Base-by-base conservation (phyloP, 2,329 filamentous ascomycete species). In the Aspergillus felis region DNA sequence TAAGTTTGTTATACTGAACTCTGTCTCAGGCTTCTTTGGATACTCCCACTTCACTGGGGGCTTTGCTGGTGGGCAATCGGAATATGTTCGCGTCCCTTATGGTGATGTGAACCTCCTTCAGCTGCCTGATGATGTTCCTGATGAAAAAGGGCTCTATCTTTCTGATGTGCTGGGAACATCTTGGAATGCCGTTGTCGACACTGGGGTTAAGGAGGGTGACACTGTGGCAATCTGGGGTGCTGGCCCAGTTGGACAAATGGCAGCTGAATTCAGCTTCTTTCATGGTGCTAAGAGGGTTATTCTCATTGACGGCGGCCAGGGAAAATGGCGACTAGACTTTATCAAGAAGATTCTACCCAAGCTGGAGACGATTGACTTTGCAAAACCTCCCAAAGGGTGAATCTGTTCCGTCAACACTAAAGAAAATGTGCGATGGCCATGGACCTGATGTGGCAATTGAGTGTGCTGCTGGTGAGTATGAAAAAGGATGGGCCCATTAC, bases 191-290 rank as follows among this genome's bases (percentile, higher is more conserved):
- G 90, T 95, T 41, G 87, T 92, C 46, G 91, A 95, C 68, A 95
- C 91, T 0, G 88, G 85, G 1, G 88, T 96, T n/a, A 87, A 90
- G 61, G 79, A 87, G 29, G 85, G 83, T 10, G 91, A 95, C 65
- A 79, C 86, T 2, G 91, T 96, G 1, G 91, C 90, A 35, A 86
- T 95, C 59, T 96, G 90, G 84, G 91, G 91, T n/a, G 90, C 87
- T 0, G 91, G 91, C 0, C 92, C 91, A 0, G 89, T 96, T 53
- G 91, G 92, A 0, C 90, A 90, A 53, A 95, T 93, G 76, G 85
- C 82, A 1, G 89, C 87, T 1, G 79, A 86, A 46, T 87, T 85
- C 70, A 77, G 87, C 0, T 79, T 90, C 56, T 76, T 84, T n/a
- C 85, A 91, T 55, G 90, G 90, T 8, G 91, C 91, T 0, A 82